These are phyloP conservation scores for Scenedesmus sp. DNA, from an alignment of 163 green algal genomes.

Conservation along the genomic window DNA sequence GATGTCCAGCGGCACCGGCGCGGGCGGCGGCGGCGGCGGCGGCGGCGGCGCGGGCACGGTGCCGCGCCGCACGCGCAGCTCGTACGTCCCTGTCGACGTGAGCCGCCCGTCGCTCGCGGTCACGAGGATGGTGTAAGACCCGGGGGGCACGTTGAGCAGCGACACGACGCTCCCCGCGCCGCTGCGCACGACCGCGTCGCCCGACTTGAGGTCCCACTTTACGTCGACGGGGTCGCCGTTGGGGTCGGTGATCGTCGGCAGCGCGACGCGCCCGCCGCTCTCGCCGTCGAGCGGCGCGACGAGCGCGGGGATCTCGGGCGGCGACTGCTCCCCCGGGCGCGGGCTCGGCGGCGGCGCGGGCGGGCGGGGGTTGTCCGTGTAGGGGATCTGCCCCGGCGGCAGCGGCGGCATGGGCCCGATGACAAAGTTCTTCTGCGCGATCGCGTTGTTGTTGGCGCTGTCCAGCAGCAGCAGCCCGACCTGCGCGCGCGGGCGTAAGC, in stretches of 20 bases:
- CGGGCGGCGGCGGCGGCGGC: not conserved
- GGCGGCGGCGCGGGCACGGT: not conserved
- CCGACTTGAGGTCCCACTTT: constrained; percentile 23
- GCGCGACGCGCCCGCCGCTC: not conserved
- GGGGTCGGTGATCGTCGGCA: constrained; percentile 23
- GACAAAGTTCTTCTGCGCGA: constrained; percentile 37
- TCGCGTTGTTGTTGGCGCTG: not conserved
- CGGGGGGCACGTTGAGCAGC: constrained; percentile 6
- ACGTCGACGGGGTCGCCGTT: constrained; percentile 23
- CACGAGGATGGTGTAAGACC: constrained; percentile 19
- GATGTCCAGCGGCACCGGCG: not conserved
- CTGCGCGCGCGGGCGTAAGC: too few species aligned
- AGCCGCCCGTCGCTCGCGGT: constrained; percentile 21
- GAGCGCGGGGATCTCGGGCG: constrained; percentile 11
- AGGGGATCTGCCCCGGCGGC: constrained; percentile 6
- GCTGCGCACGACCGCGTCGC: not conserved
- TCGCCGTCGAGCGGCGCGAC: constrained; percentile 1
- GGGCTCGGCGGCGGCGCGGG: not conserved
- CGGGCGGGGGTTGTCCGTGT: not conserved
- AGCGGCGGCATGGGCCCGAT: not conserved
- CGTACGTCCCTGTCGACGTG: constrained; percentile 15
- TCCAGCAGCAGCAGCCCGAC: constrained; percentile 42
- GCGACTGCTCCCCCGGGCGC: not conserved
- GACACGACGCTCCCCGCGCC: constrained; percentile 17
- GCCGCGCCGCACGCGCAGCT: not conserved